A percentile compares a stretch with the other conserved stretches of the same genome.
Conservation (phyloP, 2,329 filamentous ascomycete species). For the Colletotrichum lupini region DNA sequence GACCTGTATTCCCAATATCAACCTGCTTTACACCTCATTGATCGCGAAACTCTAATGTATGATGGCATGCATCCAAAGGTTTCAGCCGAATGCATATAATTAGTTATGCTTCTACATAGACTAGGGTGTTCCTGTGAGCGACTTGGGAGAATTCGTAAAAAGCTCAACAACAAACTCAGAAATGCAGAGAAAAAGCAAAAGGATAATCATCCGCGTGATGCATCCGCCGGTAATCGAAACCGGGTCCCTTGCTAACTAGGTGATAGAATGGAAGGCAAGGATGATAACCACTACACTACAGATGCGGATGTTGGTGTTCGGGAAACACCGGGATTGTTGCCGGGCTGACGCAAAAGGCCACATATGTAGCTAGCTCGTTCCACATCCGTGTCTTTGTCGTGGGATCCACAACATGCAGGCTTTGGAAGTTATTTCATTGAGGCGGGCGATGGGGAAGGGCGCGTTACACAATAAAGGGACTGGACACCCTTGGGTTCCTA, state of each 20-base stretch:
- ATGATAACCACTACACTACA: constrained; percentile 27
- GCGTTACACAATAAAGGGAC: too few relatives aligned
- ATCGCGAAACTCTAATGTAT: too few relatives aligned
- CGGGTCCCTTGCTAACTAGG: constrained; percentile 7
- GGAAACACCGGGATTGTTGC: neutral
- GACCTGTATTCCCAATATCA: too few relatives aligned
- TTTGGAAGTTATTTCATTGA: neutral
- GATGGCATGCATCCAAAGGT: too few relatives aligned
- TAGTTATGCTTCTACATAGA: too few relatives aligned
- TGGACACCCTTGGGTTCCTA: too few relatives aligned
- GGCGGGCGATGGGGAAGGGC: too few relatives aligned
- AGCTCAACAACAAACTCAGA: neutral
- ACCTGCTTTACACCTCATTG: too few relatives aligned
- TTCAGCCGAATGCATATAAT: too few relatives aligned
- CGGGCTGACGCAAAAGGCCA: rapidly evolving
- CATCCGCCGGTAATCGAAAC: constrained; percentile 18
- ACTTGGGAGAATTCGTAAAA: too few relatives aligned
- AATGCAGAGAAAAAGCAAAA: neutral
- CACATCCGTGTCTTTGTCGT: neutral
- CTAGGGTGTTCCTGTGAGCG: too few relatives aligned
- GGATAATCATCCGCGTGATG: neutral
- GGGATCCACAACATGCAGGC: neutral
- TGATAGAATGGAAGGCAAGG: constrained; percentile 6
- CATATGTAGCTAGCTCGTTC: neutral
- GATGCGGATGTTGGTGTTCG: neutral